Evolutionary conservation across 139 green algal genomes (phyloP).

Genomic region (Astrephomene gubernaculifera): DNA sequence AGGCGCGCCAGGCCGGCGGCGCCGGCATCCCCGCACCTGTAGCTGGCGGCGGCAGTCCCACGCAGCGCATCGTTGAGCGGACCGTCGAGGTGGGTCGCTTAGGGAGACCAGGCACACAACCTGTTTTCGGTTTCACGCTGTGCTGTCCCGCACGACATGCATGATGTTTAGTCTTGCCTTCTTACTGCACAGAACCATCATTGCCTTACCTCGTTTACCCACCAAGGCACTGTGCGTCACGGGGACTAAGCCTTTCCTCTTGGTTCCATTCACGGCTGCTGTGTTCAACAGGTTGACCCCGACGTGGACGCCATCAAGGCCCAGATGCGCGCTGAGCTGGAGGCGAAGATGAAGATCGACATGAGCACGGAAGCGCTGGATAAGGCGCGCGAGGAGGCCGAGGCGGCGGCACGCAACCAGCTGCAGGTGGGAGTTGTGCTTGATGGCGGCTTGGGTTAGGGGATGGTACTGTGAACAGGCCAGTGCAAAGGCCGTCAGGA

Average conservation of each 20-base stretch:
- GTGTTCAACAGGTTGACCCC: constrained; percentile 65
- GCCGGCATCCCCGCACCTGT: background rate
- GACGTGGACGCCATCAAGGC: constrained; percentile 65
- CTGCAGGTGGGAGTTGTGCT: constrained; percentile 54
- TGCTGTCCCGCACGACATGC: background rate
- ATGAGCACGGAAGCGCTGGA: constrained; percentile 52
- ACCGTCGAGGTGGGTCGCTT: constrained; percentile 35
- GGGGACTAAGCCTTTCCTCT: no score
- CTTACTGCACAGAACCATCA: no score
- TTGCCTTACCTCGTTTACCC: no score
- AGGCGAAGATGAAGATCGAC: constrained; percentile 68
- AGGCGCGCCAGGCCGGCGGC: constrained; percentile 26
- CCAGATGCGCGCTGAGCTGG: constrained; percentile 62
- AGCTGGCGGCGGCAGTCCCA: constrained; percentile 14
- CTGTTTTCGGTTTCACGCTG: background rate
- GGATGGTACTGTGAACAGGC: no score
- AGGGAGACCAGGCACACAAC: background rate
- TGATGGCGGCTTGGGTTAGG: no score
- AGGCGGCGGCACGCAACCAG: constrained; percentile 58
- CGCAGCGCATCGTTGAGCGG: constrained; percentile 55
- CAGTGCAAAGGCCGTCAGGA: no score
- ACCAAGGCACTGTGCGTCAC: no score
- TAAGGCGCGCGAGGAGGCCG: constrained; percentile 58
- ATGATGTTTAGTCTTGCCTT: background rate
- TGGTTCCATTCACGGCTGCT: no score